Base-by-base conservation (phyloP, 768 basidiomycete species). In the Trametes sanguinea region DNA sequence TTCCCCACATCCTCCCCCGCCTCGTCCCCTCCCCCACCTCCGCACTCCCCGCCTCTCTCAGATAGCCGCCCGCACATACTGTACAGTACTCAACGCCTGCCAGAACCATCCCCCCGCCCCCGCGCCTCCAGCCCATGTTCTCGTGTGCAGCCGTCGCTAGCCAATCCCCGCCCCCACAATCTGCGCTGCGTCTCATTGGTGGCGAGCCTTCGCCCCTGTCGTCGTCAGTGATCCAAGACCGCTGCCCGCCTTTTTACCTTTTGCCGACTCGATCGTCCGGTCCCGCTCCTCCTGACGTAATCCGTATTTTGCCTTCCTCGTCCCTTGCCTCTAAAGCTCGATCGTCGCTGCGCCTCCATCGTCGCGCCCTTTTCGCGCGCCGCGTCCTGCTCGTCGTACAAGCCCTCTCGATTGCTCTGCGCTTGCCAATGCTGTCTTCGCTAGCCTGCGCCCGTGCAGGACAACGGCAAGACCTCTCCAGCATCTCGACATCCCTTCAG, bases 1-100 rank as follows among this genome's bases (percentile, higher is more conserved):
- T 39, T 45, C 63, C 63, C 53, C 63, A 50, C 63, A 45, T 47
- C 45, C 52, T 58, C 63, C 63, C 37, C 33, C 57, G 35, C 35
- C 43, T 50, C 45, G 22, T n/a, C 39, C 57, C 47, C 44, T 29
- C 50, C 50, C 51, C 14, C 37, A 37, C 11, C 35, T 14, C 10
- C 33, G 44, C 45, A 22, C 22, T 35, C 57, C 46, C 42, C 37
- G 43, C 42, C 51, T 9, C 37, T 29, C 45, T 17, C 11, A 9
- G 39, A 13, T n/a, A 46, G 61, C 16, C 52, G 53, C 60, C 39
- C 45, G 16, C 47, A 10, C 37, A 2, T 37, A 39, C n/a, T 43
- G 14, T 61, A 39, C n/a, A 2, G 14, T 61, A 54, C 53, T 61
- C 10, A 54, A 55, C 60, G 60, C 60, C 48, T 42, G 58, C 43